Conservation (phyloP, 495 filamentous ascomycete species). For the Chaetomium cochliodes region DNA sequence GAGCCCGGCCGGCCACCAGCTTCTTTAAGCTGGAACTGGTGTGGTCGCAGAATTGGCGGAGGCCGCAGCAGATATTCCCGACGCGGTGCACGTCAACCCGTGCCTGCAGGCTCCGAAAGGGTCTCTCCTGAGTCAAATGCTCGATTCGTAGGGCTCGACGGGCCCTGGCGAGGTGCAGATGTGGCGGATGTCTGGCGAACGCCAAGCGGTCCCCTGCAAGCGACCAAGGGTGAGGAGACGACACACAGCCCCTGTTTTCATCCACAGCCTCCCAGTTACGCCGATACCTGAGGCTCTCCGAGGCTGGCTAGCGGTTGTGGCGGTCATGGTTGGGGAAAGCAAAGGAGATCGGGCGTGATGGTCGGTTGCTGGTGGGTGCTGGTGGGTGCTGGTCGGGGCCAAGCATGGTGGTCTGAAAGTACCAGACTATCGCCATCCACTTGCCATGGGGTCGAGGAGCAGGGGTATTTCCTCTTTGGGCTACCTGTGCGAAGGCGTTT, state of each 20-base stretch:
- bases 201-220: slow-evolving; percentile 18
- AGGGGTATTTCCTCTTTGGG: slow-evolving; percentile 36
- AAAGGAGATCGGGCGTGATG: neutral
- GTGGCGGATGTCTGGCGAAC: slow-evolving; percentile 13
- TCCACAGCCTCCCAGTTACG: slow-evolving; percentile 25
- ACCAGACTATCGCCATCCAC: slow-evolving; percentile 7
- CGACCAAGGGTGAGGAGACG: slow-evolving; percentile 14
- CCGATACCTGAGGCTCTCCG: slow-evolving; percentile 15
- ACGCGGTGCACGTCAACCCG: slow-evolving; percentile 17
- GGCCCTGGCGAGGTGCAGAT: slow-evolving; percentile 11
- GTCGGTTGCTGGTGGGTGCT: too few species aligned
- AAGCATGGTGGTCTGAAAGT: slow-evolving; percentile 9
- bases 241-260: slow-evolving; percentile 28
- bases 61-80: slow-evolving; percentile 20
- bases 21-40: slow-evolving; percentile 20
- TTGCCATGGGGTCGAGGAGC: neutral
- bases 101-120: neutral
- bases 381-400: neutral
- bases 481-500: slow-evolving; percentile 35
- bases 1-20: slow-evolving; percentile 20
- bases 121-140: slow-evolving; percentile 15
- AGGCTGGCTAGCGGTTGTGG: slow-evolving; percentile 1
- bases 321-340: slow-evolving; percentile 2
- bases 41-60: slow-evolving; percentile 12
- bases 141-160: slow-evolving; percentile 15